Percentiles rank a stretch among this genome's conserved stretches.
phyloP scores from a whole-genome alignment of 768 basidiomycete genomes.

The Mycena vulgaris region DNA sequence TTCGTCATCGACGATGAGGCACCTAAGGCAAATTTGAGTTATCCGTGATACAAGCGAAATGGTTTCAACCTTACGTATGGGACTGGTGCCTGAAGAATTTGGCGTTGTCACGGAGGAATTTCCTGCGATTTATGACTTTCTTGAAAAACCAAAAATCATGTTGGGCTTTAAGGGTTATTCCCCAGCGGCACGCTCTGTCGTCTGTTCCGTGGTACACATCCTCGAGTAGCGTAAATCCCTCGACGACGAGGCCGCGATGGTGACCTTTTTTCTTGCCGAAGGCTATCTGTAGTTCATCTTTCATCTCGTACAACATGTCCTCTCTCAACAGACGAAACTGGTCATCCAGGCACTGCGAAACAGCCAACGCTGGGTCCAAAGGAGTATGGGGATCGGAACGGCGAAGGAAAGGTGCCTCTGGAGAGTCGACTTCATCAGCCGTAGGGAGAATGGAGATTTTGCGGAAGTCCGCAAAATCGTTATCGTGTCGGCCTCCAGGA shows the following conservation, averaged over 20 bases:
- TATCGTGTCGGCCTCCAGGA: conserved; percentile 80
- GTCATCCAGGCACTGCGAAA: conserved; percentile 69
- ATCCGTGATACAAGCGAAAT: background rate
- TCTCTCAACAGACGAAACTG: conserved; percentile 77
- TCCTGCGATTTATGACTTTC: conserved; percentile 53
- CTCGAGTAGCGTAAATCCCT: conserved; percentile 52
- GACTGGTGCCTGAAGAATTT: conserved; percentile 70
- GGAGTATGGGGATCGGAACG: conserved; percentile 62
- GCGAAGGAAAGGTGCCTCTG: conserved; percentile 64
- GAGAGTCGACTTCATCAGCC: conserved; percentile 67
- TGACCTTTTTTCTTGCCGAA: conserved; percentile 55
- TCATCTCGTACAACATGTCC: conserved; percentile 72
- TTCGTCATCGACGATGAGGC: conserved; percentile 64
- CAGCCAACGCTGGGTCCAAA: conserved; percentile 50
- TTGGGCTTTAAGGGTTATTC: conserved; percentile 55
- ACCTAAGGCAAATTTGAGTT: conserved; percentile 35
- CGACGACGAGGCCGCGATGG: conserved; percentile 53
- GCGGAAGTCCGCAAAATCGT: conserved; percentile 75
- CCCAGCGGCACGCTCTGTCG: conserved; percentile 51
- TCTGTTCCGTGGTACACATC: conserved; percentile 40
- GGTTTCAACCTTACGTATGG: conserved; percentile 45
- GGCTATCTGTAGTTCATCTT: conserved; percentile 67
- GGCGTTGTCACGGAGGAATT: conserved; percentile 54
- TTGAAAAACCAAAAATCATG: conserved; percentile 56
- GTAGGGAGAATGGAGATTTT: conserved; percentile 76